Base-by-base conservation (phyloP, 2,329 filamentous ascomycete species). In the Alternaria longipes region DNA sequence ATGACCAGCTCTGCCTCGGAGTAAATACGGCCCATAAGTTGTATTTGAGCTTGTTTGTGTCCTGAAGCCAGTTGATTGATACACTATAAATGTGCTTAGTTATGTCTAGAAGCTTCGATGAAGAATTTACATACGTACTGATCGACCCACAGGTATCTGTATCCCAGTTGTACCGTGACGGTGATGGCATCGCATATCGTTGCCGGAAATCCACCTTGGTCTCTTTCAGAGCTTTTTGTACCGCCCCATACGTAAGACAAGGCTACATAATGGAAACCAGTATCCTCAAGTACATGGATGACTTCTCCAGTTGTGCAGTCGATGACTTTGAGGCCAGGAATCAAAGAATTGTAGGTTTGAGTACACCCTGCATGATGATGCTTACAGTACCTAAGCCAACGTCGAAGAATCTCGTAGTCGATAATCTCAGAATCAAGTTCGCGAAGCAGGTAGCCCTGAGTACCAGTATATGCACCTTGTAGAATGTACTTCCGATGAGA, bases 381-480 rank as follows among this genome's bases (percentile, higher is more conserved):
- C 3, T 24, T n/a, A 4, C 46, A 50, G 7, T 6, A 16, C 3
- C 1, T 4, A 0, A 50, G 20, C 30, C 24, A 50, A 11, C 1
- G 0, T 2, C 14, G 30, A 36, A 51, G 18, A 0, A 14, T 9
- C 1, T 8, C n/a, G 11, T 26, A 51, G 4, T 51, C 47, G 0
- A 38, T 38, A 5, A 0, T 0, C 1, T 3, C 22, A 4, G 20
- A 1, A 3, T 3, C 1, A 5, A 51, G 20, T 1, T 26, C 26
- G 5, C 32, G 32, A 0, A 22, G 9, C 1, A 16, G 0, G 2
- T 1, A 32, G 6, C 4, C 0, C 9, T 32, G 3, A 0, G 16
- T 6, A 30, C 2, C 2, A 4, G 1, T 1, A 16, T 2, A 3
- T 0, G 16, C 3, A 1, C 8, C 5, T 30, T 46, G 44, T 30